Percentiles rank a stretch among this genome's conserved stretches.
Conservation (phyloP, 164 flowering plant species). For the Piper betle region DNA sequence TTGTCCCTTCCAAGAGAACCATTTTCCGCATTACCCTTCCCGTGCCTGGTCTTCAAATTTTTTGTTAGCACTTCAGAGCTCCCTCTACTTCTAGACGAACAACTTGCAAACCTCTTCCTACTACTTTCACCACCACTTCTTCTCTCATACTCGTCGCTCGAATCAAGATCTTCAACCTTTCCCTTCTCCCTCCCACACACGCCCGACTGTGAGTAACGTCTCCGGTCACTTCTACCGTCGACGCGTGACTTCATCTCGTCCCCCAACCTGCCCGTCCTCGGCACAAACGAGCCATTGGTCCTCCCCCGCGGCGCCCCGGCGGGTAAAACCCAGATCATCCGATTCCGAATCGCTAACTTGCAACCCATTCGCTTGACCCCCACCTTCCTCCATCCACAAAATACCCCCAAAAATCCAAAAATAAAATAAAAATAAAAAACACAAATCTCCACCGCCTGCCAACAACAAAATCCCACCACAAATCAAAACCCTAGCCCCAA, state of each 20-base stretch:
- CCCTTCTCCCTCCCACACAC: slow-evolving; percentile 27
- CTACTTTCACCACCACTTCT: background rate
- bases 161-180: slow-evolving; percentile 4
- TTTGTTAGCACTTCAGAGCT: slow-evolving; percentile 12
- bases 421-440: too few relatives aligned
- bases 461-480: too few relatives aligned
- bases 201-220: slow-evolving; percentile 6
- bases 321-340: background rate
- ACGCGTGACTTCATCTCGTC: background rate
- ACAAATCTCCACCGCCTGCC: too few relatives aligned
- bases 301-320: background rate
- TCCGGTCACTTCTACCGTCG: slow-evolving; percentile 4
- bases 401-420: background rate
- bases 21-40: background rate
- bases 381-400: background rate
- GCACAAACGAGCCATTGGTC: background rate
- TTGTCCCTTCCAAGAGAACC: slow-evolving; percentile 13
- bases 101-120: background rate
- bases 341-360: background rate
- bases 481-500: too few relatives aligned
- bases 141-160: slow-evolving; percentile 42
- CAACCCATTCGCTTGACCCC: background rate
- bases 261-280: background rate
- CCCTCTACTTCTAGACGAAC: background rate
- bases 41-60: background rate